Evolutionary conservation across 2,329 filamentous ascomycete species (phyloP).

Genomic region (Pseudocercospora cruenta): DNA sequence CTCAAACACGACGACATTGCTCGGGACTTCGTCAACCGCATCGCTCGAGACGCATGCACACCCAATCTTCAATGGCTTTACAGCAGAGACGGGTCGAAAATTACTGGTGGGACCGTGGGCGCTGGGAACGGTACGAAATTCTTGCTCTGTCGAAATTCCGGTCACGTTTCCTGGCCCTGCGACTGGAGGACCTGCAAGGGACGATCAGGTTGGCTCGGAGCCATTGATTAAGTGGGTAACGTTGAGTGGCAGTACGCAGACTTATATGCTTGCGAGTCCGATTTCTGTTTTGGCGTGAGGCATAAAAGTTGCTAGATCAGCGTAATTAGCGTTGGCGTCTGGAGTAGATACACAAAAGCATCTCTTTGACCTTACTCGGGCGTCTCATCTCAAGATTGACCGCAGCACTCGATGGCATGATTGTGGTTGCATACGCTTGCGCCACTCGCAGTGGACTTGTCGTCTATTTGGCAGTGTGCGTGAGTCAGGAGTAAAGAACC

Average conservation of each 20-base stretch:
- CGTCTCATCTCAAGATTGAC: no score
- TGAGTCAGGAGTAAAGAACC: no score
- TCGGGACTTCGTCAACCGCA: conserved; percentile 4
- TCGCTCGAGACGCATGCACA: conserved; percentile 10
- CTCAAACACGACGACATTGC: conserved; percentile 17
- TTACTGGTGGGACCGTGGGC: not conserved
- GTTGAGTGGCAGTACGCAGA: conserved; percentile 9
- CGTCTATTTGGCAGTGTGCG: no score
- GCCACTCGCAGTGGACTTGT: no score
- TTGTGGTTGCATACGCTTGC: no score
- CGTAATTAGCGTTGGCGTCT: no score
- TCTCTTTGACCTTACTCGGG: no score
- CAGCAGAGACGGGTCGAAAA: no score
- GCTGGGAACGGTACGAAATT: conserved; percentile 7
- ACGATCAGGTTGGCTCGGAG: conserved; percentile 14
- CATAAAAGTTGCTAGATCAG: no score
- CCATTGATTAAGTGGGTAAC: conserved; percentile 18
- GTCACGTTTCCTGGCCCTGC: conserved; percentile 17
- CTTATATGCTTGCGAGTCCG: conserved; percentile 7
- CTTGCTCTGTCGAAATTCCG: conserved; percentile 11
- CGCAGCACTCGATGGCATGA: no score
- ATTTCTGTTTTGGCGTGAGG: conserved; percentile 9
- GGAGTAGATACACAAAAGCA: no score
- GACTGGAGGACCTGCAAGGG: conserved; percentile 7
- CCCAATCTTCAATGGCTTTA: not conserved